Percentiles rank a stretch among this genome's conserved stretches.
phyloP scores from a whole-genome alignment of 2,329 filamentous ascomycete genomes.

The Claviceps lovelessii region DNA sequence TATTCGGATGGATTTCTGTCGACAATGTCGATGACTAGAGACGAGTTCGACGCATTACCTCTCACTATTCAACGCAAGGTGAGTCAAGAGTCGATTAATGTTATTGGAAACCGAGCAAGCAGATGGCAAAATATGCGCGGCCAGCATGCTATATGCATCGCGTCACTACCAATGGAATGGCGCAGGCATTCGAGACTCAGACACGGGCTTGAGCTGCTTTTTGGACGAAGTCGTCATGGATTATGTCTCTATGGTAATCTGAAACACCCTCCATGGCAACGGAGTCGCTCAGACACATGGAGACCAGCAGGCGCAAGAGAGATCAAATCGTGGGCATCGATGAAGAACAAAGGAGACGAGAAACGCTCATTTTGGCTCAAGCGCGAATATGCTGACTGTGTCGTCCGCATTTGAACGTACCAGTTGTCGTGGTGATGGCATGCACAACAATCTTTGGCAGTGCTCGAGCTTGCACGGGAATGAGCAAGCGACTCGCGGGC shows the following conservation, averaged over 20 bases:
- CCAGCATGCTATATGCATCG: not conserved
- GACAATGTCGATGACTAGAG: slow-evolving; percentile 20
- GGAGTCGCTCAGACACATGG: not conserved
- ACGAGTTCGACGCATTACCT: slow-evolving; percentile 37
- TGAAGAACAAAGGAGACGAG: not conserved
- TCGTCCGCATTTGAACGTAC: not conserved
- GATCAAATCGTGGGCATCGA: not conserved
- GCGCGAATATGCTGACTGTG: not conserved
- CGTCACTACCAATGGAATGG: not conserved
- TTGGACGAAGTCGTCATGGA: not conserved
- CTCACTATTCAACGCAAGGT: slow-evolving; percentile 44
- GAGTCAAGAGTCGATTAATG: slow-evolving; percentile 16
- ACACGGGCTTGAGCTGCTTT: not conserved
- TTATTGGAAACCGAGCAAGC: not conserved
- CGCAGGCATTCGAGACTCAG: not conserved
- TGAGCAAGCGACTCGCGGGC: not conserved
- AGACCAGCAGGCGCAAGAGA: not conserved
- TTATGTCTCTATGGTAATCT: not conserved
- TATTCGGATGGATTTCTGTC: slow-evolving; percentile 12
- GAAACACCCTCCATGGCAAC: not conserved
- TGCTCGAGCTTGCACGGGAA: not conserved
- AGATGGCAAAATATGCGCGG: not conserved
- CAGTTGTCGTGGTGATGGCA: not conserved
- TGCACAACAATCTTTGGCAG: not conserved
- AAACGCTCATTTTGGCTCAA: not conserved